Base-by-base conservation (phyloP, 2,329 filamentous ascomycete species). In the Botrytis fabae region DNA sequence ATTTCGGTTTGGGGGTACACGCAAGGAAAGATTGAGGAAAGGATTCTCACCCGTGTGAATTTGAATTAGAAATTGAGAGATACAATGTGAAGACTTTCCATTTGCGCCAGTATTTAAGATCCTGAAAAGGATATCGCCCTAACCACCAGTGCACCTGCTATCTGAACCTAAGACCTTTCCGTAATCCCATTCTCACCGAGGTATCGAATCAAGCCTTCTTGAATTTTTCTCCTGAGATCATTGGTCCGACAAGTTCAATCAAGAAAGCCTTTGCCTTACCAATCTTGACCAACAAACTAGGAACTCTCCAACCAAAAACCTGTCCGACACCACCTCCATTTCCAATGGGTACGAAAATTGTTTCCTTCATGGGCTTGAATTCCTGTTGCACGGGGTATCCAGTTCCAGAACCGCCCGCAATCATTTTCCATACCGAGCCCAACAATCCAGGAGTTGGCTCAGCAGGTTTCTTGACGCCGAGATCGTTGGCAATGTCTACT, bases 261-360 rank as follows among this genome's bases (percentile, higher is more conserved):
- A 83, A 81, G 74, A 78, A 83, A 65, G 82, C 81, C 73, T 81
- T 80, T 14, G 76, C 76, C 75, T 84, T 84, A 20, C 81, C 77
- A 76, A 81, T 73, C 77, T 80, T 81, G 25, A 84, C 81, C 61
- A 82, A 46, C 20, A 81, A 79, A 72, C 80, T 81, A 25, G 83
- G 83, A 32, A 83, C 7, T 70, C 78, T 78, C 77, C 77, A 83
- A 4, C 83, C 83, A 64, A 81, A 79, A 0, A 80, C 73, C 22
- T 79, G 76, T 16, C 82, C 83, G 16, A 84, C 82, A 28, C 83
- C 83, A 42, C 80, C 80, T 35, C 76, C 78, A 51, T 78, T 78
- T 10, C 83, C 83, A 25, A 83, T 79, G 0, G 83, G 82, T 14
- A 84, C 81, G 18, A 84, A 73, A 62, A 82, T 80, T 44, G 81